Base-by-base conservation (phyloP, 208 protist genomes). In the Tetramitus jugosus region DNA sequence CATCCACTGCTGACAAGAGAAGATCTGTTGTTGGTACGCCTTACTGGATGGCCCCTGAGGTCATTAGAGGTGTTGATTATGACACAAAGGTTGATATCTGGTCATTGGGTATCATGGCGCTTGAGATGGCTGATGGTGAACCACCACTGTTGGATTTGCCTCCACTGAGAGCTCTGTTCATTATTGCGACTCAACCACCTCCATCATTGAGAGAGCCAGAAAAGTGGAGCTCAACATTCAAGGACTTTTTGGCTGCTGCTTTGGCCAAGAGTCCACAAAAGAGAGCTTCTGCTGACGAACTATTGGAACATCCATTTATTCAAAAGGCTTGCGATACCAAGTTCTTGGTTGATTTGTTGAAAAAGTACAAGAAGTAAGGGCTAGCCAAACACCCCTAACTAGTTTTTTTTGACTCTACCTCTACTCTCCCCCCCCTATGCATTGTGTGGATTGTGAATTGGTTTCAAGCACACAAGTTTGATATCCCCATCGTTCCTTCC, bases 11-110 rank as follows among this genome's bases (percentile, higher is more conserved):
- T 4, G 35, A 62, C 2, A 85, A 84, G 67, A 76, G 87, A 23
- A 68, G 72, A 68, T 85, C 87, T 40, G 71, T 89, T 31, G 87
- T 90, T 45, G 87, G 87, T 35, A 90, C 87, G n/a, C 88, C 88
- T 49, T 49, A 49, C 14, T 49, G 45, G 45, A 49, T 49, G 83
- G 82, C 87, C 0, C 89, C 90, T 20, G 88, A 93, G 67, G 78
- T 91, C 1, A 81, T 93, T n/a, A 49, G 86, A 46, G 79, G 80
- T 29, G 69, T 82, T 10, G 56, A 61, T 29, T 84, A 84, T 76
- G 60, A 76, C 35, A 39, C 20, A 56, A 40, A 42, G 33, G 69
- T 76, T 23, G 84, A 87, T 60, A 82, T 85, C 60, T 90, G 79
- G 83, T 82, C 79, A 2, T 82, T 93, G 69, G 80, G 82, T 6